Base-by-base conservation (phyloP, 1,284 basidiomycete species). In the Cryptococcus sp. region DNA sequence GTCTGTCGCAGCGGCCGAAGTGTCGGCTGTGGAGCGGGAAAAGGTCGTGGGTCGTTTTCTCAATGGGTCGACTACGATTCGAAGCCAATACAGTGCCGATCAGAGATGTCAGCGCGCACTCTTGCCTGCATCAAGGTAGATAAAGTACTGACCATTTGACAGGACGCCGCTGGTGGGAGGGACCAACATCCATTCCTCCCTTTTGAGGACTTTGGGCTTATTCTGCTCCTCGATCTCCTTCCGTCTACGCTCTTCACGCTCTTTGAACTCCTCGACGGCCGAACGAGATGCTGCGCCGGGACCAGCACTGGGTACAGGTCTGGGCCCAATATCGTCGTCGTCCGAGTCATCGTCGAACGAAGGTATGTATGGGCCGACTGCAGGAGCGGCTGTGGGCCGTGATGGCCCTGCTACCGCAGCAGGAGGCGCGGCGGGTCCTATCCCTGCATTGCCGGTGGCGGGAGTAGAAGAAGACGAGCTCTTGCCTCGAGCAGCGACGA, bases 161-260 rank as follows among this genome's bases (percentile, higher is more conserved):
- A 93, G 76, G 61, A 89, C 88, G 2, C 88, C 87, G 0, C 86
- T 84, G 13, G 87, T 85, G 0, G 93, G 93, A 1, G 93, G 93
- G 0, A 89, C 87, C 41, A 95, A 82, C 93, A 96, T 96, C 93
- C 93, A 96, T 74, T 93, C 91, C 38, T 94, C 91, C 54, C 93
- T 85, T 73, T 91, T 82, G 31, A 85, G 80, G 46, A 84, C 84
- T 75, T 91, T 89, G 6, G 88, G 88, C 67, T 88, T 86, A 17
- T 81, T 80, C 51, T 85, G 80, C 69, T 87, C 85, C 61, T 85
- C 81, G 60, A 88, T 80, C 59, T 85, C 82, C 70, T 90, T 89
- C 16, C 61, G 50, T 27, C 54, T 49, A 19, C 63, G 54, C 25
- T 61, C 68, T 76, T 96, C 93, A 51, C 84, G 82, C 71, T 90